Percentiles rank a stretch among this genome's conserved stretches.
phyloP scores from a whole-genome alignment of 192 early-diverging fungal genomes.

The Coemansia guatemalensis region DNA sequence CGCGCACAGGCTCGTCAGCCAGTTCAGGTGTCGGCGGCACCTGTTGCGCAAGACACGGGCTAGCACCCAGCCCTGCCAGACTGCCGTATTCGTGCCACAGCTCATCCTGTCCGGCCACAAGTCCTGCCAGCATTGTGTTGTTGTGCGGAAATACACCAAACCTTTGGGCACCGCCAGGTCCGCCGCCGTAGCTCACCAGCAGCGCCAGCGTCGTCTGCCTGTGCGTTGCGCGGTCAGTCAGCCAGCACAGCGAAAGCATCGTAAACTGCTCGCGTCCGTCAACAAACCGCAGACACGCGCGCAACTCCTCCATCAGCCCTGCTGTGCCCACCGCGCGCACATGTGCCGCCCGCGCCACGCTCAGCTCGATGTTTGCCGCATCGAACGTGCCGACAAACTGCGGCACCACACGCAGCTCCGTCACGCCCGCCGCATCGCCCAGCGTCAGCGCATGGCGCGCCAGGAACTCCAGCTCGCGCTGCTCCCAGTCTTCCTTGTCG shows the following conservation, averaged over 20 bases:
- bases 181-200: conserved; percentile 41
- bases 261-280: conserved; percentile 33
- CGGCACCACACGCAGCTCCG: conserved; percentile 30
- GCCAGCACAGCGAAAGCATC: conserved; percentile 37
- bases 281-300: conserved; percentile 15
- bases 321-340: conserved; percentile 16
- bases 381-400: conserved; percentile 32
- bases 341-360: conserved; percentile 14
- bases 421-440: conserved; percentile 9
- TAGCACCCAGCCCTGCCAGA: not conserved
- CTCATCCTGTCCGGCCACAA: conserved; percentile 26
- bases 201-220: conserved; percentile 30
- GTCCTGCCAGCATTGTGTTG: conserved; percentile 35
- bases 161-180: conserved; percentile 15
- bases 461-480: conserved; percentile 30
- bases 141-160: conserved; percentile 50
- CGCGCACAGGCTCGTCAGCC: conserved; percentile 11
- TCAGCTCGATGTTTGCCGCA: conserved; percentile 35
- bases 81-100: conserved; percentile 44
- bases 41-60: conserved; percentile 1
- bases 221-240: conserved; percentile 34
- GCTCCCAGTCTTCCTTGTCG: conserved; percentile 42
- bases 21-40: conserved; percentile 1
- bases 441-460: conserved; percentile 36
- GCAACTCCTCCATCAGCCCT: conserved; percentile 20